Evolutionary conservation across 768 basidiomycete genomes (phyloP).

Genomic region (Collybiopsis confluens): DNA sequence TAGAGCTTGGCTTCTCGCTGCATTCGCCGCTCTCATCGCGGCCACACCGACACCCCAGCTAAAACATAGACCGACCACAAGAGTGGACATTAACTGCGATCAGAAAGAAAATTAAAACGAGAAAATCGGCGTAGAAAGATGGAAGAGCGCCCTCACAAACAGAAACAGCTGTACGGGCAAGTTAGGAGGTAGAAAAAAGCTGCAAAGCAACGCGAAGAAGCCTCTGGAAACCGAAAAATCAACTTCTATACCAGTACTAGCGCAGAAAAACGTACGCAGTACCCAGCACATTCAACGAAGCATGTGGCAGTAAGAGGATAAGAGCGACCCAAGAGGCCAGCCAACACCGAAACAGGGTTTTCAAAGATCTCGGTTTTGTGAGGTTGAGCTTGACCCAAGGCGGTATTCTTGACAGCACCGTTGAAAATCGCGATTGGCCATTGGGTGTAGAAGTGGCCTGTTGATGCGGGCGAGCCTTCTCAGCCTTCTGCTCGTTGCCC

Average conservation of each 20-base stretch:
- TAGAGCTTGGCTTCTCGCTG: slow-evolving; percentile 29
- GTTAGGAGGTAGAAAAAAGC: slow-evolving; percentile 43
- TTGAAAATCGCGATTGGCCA: neutral
- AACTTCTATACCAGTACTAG: neutral
- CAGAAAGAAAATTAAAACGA: neutral
- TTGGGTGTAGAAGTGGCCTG: too few species aligned
- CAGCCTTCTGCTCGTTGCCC: too few species aligned
- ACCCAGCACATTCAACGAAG: slow-evolving; percentile 31
- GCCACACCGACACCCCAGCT: slow-evolving; percentile 56
- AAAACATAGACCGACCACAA: slow-evolving; percentile 41
- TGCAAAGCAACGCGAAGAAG: slow-evolving; percentile 40
- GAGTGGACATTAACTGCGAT: slow-evolving; percentile 32
- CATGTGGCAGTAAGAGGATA: slow-evolving; percentile 35
- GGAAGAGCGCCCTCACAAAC: slow-evolving; percentile 28
- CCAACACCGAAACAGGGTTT: slow-evolving; percentile 37
- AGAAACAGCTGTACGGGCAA: slow-evolving; percentile 46
- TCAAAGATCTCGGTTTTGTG: slow-evolving; percentile 29
- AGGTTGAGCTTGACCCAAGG: slow-evolving; percentile 34
- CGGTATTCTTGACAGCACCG: slow-evolving; percentile 19
- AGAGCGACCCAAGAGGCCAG: slow-evolving; percentile 33
- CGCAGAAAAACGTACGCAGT: slow-evolving; percentile 30
- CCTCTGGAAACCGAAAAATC: slow-evolving; percentile 21
- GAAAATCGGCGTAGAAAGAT: neutral
- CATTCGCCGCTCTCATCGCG: slow-evolving; percentile 46
- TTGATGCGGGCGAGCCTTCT: too few species aligned